Evolutionary conservation across 1,139 yeast genomes (phyloP), one percentile per base, ranked within the genome.

Genomic region (Chernovozyma aurita): DNA sequence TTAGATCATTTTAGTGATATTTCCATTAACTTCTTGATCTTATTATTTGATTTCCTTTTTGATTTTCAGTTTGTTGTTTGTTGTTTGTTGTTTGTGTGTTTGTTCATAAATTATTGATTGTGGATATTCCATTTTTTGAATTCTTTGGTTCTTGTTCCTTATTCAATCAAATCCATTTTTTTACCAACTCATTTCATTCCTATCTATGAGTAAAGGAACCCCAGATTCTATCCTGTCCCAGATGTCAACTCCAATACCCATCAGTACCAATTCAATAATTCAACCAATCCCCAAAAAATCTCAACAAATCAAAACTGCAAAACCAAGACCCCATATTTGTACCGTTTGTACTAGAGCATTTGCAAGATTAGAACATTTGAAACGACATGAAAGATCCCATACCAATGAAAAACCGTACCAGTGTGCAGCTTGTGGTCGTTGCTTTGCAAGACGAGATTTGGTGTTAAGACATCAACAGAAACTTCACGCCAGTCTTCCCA

Each of bases 251-350:
- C 30, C 30, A 7, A 13, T 6, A 5, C 5, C 27, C 13, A 13
- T 24, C 5, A 5, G 20, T 6, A 8, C 21, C 20, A 16, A 8
- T 16, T 5, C 30, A 5, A 13, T 16, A 6, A 26, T 16, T 20
- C 82, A 80, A 55, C 95, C 95, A 12, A 86, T 87, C 32, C 96
- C 96, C 24, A 83, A 85, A 49, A 87, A 87, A 53, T 82, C 94
- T 8, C 81, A 86, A 36, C 75, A 81, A 45, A 83, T 85, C 51
- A 85, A 87, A 57, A 86, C 92, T 0, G 87, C 84, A 53, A 59
- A 59, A 29, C 63, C 61, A 30, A 53, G 67, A 36, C 55, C 63
- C 6, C 59, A 54, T 25, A 55, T 44, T 47, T 70, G 49, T 45
- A 49, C 51, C 32, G 50, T 59, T 28, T 59, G 64, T 35, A 59